Evolutionary conservation across 148 eudicot genomes (phyloP), one percentile per base, ranked within the genome.

Genomic region (Diospyros lotus): DNA sequence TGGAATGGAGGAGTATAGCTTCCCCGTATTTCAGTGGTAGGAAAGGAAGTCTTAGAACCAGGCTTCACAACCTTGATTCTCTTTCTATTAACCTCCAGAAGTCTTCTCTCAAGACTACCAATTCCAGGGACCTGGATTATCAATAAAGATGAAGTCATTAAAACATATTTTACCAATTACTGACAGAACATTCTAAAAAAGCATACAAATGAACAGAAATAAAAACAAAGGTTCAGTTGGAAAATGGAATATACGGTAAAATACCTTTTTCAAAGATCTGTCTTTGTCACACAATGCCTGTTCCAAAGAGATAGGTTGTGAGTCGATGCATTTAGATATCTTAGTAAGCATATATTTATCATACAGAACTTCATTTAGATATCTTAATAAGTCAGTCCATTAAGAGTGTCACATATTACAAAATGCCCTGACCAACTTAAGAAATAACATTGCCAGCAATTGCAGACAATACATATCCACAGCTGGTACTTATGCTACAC

Each of bases 1-100:
- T 95, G 99, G 85, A 95, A 95, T 11, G 99, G 99, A 42, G 99
- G 99, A 73, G 97, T 86, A 81, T 95, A 95, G 71, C 62, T 87
- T 80, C 99, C 97, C 65, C 99, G 99, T 78, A 95, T 85, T 80
- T 95, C 99, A 58, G 99, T 95, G 0, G 87, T 80, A 5, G 99
- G 93, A 78, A 95, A 95, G 8, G 99, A 90, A 71, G 99, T 95
- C 76, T 95, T 95, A 61, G 99, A 90, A 59, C 94, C 96, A 79
- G 99, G 99, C 82, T 91, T 95, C 54, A 95, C 90, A 73, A 95
- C 96, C 80, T 95, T 95, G 71, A 89, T 88, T 78, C 96, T 82
- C 86, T 95, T 95, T 76, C 89, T 87, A 50, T 93, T 91, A 52
- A 95, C 87, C 87, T 95, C 99, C 78, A 95, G 87, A 80, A 89